Conservation (phyloP, 2,329 filamentous ascomycete genomes). For the Pseudogymnoascus destructans region DNA sequence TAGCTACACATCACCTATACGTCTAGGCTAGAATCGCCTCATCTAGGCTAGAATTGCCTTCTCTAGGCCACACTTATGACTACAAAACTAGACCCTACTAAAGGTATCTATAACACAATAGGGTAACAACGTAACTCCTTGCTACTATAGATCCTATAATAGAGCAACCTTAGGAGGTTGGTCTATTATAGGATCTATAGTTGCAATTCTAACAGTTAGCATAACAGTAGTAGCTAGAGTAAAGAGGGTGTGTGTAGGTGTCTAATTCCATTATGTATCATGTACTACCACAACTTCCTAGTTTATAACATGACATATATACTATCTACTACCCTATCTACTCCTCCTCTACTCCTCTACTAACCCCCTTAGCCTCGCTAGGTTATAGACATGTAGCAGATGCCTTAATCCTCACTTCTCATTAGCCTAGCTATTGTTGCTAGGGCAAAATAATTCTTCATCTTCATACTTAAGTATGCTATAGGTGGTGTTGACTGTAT, state of each 20-base stretch:
- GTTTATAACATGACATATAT: not conserved
- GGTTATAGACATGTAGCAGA: not conserved
- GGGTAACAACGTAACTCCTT: not conserved
- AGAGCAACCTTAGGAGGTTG: too few species aligned
- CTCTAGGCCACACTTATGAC: not conserved
- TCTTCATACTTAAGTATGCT: not conserved
- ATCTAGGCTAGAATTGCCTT: too few species aligned
- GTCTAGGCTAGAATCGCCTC: too few species aligned
- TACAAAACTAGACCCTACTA: not conserved
- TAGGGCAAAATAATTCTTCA: not conserved
- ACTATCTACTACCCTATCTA: not conserved
- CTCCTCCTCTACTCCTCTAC: too few species aligned
- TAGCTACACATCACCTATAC: not conserved
- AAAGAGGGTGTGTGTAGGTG: not conserved
- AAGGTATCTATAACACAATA: not conserved
- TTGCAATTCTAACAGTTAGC: conserved; percentile 1
- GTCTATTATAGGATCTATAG: not conserved
- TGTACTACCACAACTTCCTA: not conserved
- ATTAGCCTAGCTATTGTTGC: not conserved
- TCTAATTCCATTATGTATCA: not conserved
- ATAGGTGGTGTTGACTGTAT: too few species aligned
- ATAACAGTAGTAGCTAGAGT: not conserved
- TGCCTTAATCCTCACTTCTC: not conserved
- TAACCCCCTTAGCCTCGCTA: not conserved
- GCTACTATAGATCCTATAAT: too few species aligned